Base-by-base conservation (phyloP, 2,329 filamentous ascomycete species). In the Trichoderma harzianum region DNA sequence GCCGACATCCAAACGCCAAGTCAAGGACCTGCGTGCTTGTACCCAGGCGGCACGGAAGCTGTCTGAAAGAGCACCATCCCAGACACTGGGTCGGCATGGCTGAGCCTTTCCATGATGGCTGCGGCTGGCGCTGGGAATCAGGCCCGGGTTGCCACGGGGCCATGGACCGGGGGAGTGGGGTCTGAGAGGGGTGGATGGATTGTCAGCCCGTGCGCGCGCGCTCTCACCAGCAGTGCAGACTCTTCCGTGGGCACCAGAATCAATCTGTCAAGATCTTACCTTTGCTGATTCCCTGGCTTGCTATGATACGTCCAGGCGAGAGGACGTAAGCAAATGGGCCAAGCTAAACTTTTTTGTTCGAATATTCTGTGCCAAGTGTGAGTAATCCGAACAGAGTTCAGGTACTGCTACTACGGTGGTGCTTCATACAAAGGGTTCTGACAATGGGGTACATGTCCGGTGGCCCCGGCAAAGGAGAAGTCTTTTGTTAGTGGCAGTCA, bases 41-140 rank as follows among this genome's bases (percentile, higher is more conserved):
- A 21, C n/a, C 43, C 18, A 34, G n/a, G 28, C 57, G 30, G 47
- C 30, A 34, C 57, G n/a, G 30, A 36, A 51, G 51, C 26, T 72
- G 68, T 36, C 55, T 73, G 73, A 73, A 74, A 76, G 51, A 76
- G 76, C 76, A 77, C 78, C 76, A 77, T 77, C 76, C 78, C 77
- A 78, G 73, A 73, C 74, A 71, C 66, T 79, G 77, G 78, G 78
- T 78, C 78, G 76, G 76, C 76, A 78, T 79, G 69, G 78, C 78
- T 79, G 77, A 78, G 74, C 76, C 75, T 79, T 78, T 78, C 77
- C 78, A 77, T 69, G 70, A 79, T 79, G 77, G 78, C 77, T 70
- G 78, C 77, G 78, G 72, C 73, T 75, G 76, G 74, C 72, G 73
- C 74, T 74, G 68, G 66, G 55, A 72, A 69, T 55, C 63, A 61